Percentiles rank a stretch among this genome's conserved stretches.
phyloP scores from a whole-genome alignment of 2,329 filamentous ascomycete genomes.

The Eurotiales sp. region DNA sequence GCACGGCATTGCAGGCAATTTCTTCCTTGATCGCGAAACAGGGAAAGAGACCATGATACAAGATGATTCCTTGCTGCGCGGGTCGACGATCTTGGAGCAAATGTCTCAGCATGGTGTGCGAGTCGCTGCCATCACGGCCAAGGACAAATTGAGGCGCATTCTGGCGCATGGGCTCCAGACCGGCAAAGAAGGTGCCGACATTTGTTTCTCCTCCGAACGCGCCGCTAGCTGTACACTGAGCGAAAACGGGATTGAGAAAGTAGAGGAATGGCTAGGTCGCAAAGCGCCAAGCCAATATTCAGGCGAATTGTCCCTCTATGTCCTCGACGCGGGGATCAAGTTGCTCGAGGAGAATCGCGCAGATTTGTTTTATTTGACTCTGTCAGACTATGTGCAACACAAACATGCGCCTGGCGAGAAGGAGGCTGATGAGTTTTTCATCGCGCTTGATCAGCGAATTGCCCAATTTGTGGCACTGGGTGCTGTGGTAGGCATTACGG shows the following conservation, averaged over 20 bases:
- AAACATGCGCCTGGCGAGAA: slow-evolving; percentile 36
- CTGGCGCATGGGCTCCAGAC: slow-evolving; percentile 34
- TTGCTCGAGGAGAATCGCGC: slow-evolving; percentile 36
- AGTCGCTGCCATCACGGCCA: slow-evolving; percentile 43
- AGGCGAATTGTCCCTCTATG: slow-evolving; percentile 41
- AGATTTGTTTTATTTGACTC: slow-evolving; percentile 42
- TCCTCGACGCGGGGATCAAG: slow-evolving; percentile 43
- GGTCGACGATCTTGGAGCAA: slow-evolving; percentile 41
- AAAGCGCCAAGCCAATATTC: slow-evolving; percentile 41
- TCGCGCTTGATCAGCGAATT: slow-evolving; percentile 32
- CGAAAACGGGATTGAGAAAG: slow-evolving; percentile 33
- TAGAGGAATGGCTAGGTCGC: slow-evolving; percentile 37
- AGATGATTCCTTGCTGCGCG: slow-evolving; percentile 38
- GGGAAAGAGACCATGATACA: slow-evolving; percentile 40
- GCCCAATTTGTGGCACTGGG: slow-evolving; percentile 31
- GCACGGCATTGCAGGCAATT: slow-evolving; percentile 45
- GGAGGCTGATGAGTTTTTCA: slow-evolving; percentile 37
- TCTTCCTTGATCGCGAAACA: slow-evolving; percentile 39
- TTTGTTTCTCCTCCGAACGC: slow-evolving; percentile 41
- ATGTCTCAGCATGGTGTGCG: slow-evolving; percentile 37
- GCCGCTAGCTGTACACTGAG: slow-evolving; percentile 27
- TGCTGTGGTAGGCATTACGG: slow-evolving; percentile 38
- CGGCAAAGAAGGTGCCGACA: slow-evolving; percentile 25
- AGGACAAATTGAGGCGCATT: slow-evolving; percentile 44
- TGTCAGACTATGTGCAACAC: slow-evolving; percentile 46